Conservation (phyloP, 306 rosid genomes). For the Gynostemma pentaphyllum region DNA sequence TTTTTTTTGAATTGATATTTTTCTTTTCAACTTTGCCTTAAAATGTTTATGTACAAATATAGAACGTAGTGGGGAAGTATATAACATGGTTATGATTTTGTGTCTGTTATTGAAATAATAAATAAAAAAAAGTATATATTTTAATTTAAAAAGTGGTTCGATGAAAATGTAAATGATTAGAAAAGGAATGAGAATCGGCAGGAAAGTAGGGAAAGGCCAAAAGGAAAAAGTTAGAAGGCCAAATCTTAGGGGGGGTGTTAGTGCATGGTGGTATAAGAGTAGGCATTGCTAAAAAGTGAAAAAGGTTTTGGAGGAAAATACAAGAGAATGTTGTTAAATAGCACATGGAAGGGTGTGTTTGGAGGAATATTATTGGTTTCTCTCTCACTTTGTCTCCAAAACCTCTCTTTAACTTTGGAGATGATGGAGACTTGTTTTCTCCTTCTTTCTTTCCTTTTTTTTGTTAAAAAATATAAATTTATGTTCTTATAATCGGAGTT, state of each 20-base stretch:
- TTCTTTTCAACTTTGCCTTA: too few relatives aligned
- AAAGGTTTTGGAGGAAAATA: conserved; percentile 33
- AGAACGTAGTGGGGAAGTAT: too few relatives aligned
- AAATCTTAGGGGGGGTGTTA: conserved; percentile 39
- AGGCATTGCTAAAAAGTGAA: conserved; percentile 33
- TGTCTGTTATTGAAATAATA: too few relatives aligned
- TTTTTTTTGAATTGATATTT: too few relatives aligned
- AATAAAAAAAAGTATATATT: too few relatives aligned
- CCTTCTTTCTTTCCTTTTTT: background rate
- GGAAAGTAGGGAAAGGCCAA: conserved; percentile 48
- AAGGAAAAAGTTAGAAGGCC: conserved; percentile 51
- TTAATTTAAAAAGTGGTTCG: too few relatives aligned
- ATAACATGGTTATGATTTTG: too few relatives aligned
- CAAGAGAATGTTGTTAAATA: conserved; percentile 68
- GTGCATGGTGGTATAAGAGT: conserved; percentile 21
- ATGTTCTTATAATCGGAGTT: too few relatives aligned
- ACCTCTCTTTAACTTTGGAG: conserved; percentile 6
- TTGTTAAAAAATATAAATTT: too few relatives aligned
- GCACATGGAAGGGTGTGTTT: conserved; percentile 73
- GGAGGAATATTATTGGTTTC: conserved; percentile 63
- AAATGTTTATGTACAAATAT: too few relatives aligned
- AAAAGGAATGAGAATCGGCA: conserved; percentile 56
- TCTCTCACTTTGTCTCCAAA: conserved; percentile 31
- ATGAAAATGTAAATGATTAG: conserved; percentile 33
- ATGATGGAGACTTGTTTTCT: conserved; percentile 3